A percentile compares a stretch with the other conserved stretches of the same genome.
phyloP scores from a whole-genome alignment of 805 yeast genomes.

The Candida insectalens region DNA sequence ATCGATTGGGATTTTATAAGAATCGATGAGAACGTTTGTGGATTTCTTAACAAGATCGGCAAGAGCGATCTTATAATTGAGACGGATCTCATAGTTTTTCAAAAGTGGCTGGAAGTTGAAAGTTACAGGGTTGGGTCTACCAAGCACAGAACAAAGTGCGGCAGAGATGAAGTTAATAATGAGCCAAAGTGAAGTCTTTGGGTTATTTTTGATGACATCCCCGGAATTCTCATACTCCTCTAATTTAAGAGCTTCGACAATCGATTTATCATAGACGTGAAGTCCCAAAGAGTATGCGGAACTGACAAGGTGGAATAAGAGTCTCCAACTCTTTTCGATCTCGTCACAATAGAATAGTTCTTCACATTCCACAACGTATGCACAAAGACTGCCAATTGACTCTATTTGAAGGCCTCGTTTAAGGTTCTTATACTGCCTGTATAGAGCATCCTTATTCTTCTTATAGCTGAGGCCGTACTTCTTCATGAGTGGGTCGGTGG shows the following conservation, averaged over 20 bases:
- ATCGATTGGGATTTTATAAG: conserved; percentile 36
- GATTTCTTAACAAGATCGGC: conserved; percentile 40
- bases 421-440: conserved; percentile 32
- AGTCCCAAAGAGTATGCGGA: conserved; percentile 42
- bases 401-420: conserved; percentile 38
- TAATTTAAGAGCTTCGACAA: conserved; percentile 19
- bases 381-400: conserved; percentile 36
- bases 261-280: conserved; percentile 31
- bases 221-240: conserved; percentile 23
- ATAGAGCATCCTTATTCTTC: conserved; percentile 21
- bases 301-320: conserved; percentile 38
- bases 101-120: conserved; percentile 25
- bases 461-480: conserved; percentile 16
- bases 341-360: conserved; percentile 38
- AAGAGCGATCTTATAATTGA: conserved; percentile 35
- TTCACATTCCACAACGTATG: conserved; percentile 42
- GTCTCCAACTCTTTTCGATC: conserved; percentile 43
- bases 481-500: conserved; percentile 15
- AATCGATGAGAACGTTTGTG: conserved; percentile 41
- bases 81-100: conserved; percentile 23
- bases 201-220: conserved; percentile 22
- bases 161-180: conserved; percentile 38
- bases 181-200: conserved; percentile 39
- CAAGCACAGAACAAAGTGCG: conserved; percentile 39
- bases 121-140: conserved; percentile 47